phyloP scores from a whole-genome alignment of 192 early-diverging fungal genomes.

The Borealophlyctis nickersoniae region DNA sequence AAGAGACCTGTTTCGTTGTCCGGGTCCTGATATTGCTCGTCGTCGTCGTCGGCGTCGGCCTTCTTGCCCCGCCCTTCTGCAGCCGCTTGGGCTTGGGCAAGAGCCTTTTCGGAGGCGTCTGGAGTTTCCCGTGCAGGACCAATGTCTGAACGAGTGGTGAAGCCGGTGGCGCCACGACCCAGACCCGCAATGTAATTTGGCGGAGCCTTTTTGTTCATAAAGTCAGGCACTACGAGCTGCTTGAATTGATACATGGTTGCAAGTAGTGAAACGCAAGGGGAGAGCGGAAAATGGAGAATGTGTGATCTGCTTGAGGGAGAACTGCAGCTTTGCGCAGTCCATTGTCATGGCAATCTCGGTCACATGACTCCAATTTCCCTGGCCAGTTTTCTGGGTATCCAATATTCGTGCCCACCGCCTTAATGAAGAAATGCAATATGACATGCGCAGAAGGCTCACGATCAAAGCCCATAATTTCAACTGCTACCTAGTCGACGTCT shows the following conservation, averaged over 20 bases:
- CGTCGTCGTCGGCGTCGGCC: slow-evolving; percentile 65
- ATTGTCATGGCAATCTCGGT: no score
- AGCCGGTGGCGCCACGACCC: slow-evolving; percentile 94
- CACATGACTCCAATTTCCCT: no score
- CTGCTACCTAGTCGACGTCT: no score
- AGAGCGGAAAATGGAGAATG: no score
- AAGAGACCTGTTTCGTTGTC: slow-evolving; percentile 95
- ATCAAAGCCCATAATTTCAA: no score
- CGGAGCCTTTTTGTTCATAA: slow-evolving; percentile 87
- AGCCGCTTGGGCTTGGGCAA: slow-evolving; percentile 30
- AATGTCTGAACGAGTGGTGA: slow-evolving; percentile 97
- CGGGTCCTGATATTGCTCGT: slow-evolving; percentile 79
- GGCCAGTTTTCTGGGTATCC: no score
- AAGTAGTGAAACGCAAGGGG: no score
- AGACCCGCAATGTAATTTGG: slow-evolving; percentile 96
- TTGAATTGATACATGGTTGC: slow-evolving; percentile 33
- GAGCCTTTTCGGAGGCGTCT: slow-evolving; percentile 20
- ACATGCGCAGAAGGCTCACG: no score
- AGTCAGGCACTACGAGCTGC: slow-evolving; percentile 59
- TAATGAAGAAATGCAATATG: no score
- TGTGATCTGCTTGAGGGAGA: no score
- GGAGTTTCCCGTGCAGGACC: slow-evolving; percentile 85
- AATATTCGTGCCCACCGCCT: no score
- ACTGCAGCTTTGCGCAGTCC: no score
- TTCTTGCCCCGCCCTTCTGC: slow-evolving; percentile 34